Conservation (phyloP, 2,329 filamentous ascomycete genomes). For the Moelleriella libera region DNA sequence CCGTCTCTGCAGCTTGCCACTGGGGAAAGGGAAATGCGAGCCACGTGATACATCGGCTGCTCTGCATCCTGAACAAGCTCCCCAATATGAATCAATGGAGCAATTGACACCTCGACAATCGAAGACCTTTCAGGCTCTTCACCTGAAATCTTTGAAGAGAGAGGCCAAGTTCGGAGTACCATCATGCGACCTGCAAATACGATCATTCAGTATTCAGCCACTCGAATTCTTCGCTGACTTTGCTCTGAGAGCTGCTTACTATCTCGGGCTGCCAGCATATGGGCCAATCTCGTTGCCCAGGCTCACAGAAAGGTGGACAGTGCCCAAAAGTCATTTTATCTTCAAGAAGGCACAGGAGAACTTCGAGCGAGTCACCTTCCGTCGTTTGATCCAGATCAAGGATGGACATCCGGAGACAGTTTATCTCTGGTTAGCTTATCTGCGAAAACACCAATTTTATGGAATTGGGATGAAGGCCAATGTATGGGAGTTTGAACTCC, state of each 20-base stretch:
- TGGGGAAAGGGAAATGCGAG: too few relatives aligned
- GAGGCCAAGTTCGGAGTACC: slow-evolving; percentile 63
- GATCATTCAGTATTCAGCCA: slow-evolving; percentile 80
- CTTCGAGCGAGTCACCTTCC: slow-evolving; percentile 80
- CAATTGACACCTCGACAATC: slow-evolving; percentile 41
- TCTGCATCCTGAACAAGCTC: background rate
- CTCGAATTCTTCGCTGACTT: slow-evolving; percentile 94
- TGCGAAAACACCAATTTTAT: slow-evolving; percentile 84
- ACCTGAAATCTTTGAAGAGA: slow-evolving; percentile 71
- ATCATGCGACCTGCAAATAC: slow-evolving; percentile 80
- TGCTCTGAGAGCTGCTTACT: slow-evolving; percentile 86
- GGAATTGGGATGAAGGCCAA: slow-evolving; percentile 99
- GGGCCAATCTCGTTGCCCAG: slow-evolving; percentile 78
- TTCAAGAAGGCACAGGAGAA: slow-evolving; percentile 98
- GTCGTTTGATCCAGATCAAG: slow-evolving; percentile 79
- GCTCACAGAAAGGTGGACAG: slow-evolving; percentile 87
- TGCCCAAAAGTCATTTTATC: slow-evolving; percentile 77
- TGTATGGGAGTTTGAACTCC: slow-evolving; percentile 74
- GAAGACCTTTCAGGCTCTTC: slow-evolving; percentile 70
- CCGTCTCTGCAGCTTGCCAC: background rate
- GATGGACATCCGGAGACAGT: slow-evolving; percentile 84
- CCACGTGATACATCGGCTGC: too few relatives aligned
- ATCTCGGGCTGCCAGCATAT: slow-evolving; percentile 70
- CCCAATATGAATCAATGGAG: background rate
- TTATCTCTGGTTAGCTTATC: slow-evolving; percentile 80